Percentiles rank a stretch among this genome's conserved stretches.
phyloP scores from a whole-genome alignment of 164 flowering plant species.

The Aristolochia fimbriata region DNA sequence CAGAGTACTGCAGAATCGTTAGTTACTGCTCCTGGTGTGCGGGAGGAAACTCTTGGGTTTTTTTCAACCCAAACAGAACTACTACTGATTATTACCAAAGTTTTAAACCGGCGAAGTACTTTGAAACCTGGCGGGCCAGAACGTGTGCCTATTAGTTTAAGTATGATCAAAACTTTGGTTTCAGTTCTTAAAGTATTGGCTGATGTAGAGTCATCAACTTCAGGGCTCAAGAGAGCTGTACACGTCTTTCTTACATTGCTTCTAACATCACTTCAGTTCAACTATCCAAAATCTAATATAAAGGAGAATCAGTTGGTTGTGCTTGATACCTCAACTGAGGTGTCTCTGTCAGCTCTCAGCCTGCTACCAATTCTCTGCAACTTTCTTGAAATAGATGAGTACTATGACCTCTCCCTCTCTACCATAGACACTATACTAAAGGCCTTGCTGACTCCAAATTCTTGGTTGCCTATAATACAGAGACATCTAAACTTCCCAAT shows the following conservation, averaged over 20 bases:
- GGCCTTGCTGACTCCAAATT: slow-evolving; percentile 37
- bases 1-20: slow-evolving; percentile 32
- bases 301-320: slow-evolving; percentile 6
- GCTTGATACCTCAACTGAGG: slow-evolving; percentile 29
- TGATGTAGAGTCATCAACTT: slow-evolving; percentile 26
- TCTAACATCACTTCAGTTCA: slow-evolving; percentile 36
- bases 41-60: slow-evolving; percentile 34
- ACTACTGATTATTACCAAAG: slow-evolving; percentile 47
- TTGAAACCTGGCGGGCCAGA: slow-evolving; percentile 8
- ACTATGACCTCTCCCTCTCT: slow-evolving; percentile 49
- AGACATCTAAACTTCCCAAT: slow-evolving; percentile 49
- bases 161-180: slow-evolving; percentile 43
- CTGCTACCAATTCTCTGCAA: slow-evolving; percentile 68
- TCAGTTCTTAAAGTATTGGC: slow-evolving; percentile 46
- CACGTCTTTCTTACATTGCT: slow-evolving; percentile 44
- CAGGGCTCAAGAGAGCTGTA: slow-evolving; percentile 23
- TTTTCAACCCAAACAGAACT: slow-evolving; percentile 60
- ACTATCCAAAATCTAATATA: slow-evolving; percentile 5
- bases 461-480: slow-evolving; percentile 81
- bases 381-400: slow-evolving; percentile 32
- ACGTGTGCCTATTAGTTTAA: slow-evolving; percentile 20
- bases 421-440: slow-evolving; percentile 45
- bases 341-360: slow-evolving; percentile 42
- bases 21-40: slow-evolving; percentile 28
- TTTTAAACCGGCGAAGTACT: slow-evolving; percentile 13